Base-by-base conservation (phyloP, 129 eudicot genomes). In the Centrapalus pauciflorus region DNA sequence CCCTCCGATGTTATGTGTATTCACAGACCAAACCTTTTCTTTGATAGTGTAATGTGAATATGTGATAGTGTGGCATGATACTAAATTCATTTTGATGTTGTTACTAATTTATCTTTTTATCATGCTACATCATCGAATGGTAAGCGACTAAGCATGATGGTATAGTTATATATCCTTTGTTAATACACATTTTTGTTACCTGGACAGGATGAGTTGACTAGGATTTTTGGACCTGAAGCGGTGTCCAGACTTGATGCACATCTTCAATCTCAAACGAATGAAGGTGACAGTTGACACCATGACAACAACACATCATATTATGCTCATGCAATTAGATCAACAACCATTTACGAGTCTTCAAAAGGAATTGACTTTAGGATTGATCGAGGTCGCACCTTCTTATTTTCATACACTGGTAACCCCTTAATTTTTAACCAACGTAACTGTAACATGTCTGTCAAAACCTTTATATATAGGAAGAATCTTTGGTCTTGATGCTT, bases 181-280 rank as follows among this genome's bases (percentile, higher is more conserved):
- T 16, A n/a, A 34, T 55, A 14, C n/a, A n/a, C n/a, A 27, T 60
- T 23, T 73, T 17, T 71, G 29, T 24, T 61, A 51, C 13, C 70
- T 56, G 24, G 12, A 70, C 90, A 90, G 97, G 95, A 80, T 61
- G 95, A 90, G 41, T 64, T 90, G 69, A 79, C 81, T 37, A 79
- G 77, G 80, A 10, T 77, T 67, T 82, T 71, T 23, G 95, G 97
- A 24, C 82, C 92, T 13, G 92, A 84, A n/a, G 83, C 77, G 30
- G 74, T 86, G 27, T 69, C 83, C 23, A 80, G 77, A 66, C 77
- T 87, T 10, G 95, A 82, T 64, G 76, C 64, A 17, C 88, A 76
- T 30, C 76, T 58, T 72, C 82, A 74, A 51, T 61, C 89, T 62
- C 63, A 57, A 11, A 79, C 55, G 0, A 82, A 79, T 1, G 82